Base-by-base conservation (phyloP, 768 basidiomycete genomes). In the Epithele typhae region DNA sequence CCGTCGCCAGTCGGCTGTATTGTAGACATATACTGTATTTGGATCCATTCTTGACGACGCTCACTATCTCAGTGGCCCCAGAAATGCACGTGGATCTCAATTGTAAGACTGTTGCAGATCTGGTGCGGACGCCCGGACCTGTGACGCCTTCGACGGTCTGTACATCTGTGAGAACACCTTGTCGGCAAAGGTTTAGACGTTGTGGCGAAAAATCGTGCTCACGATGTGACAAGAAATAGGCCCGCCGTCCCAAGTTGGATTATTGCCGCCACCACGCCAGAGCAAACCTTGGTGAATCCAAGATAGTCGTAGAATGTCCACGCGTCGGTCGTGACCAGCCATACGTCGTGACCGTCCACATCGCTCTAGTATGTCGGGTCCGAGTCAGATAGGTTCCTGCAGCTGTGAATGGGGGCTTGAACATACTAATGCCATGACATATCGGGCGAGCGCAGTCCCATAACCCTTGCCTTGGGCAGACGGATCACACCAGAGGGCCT, bases 231-330 rank as follows among this genome's bases (percentile, higher is more conserved):
- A 11, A 3, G 34, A n/a, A 15, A 48, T 22, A 10, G 47, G 47
- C 23, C 38, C 22, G 9, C 27, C 41, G 9, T 48, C 15, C 58
- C 58, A 59, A 1, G 45, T 39, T 5, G 55, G 50, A 39, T 56
- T 52, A 27, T 52, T 37, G 2, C 23, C 39, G 2, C 58, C 58
- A 5, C 52, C 22, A 11, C 11, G 9, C 34, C 22, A 19, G 17
- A n/a, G 1, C 25, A 3, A 5, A 50, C 37, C 2, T 40, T 21
- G 1, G 30, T 9, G 35, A 59, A 59, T 10, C 58, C 55, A 12
- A 54, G 38, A 5, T 34, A 24, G 23, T 54, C 43, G 24, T 54
- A 59, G 41, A 59, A 59, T 12, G 5, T 46, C 21, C 19, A 43
- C 15, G 48, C 40, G 18, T 54, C 52, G 18, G 48, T 45, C 2